Percentiles rank a stretch among this genome's conserved stretches.
phyloP scores from a whole-genome alignment of 2,329 filamentous ascomycete species.

The Fusarium sp. region DNA sequence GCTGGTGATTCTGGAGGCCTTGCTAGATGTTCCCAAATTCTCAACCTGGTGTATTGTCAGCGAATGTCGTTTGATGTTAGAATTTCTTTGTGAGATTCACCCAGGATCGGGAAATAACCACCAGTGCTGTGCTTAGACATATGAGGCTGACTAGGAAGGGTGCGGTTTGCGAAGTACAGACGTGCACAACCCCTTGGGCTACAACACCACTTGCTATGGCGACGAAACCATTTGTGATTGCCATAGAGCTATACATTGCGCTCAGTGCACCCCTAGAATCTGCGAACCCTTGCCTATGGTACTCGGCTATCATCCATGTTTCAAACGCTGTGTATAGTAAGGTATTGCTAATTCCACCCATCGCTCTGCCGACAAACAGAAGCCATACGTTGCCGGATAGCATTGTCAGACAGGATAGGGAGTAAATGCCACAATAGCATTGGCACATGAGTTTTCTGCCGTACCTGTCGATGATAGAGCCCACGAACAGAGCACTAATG shows the following conservation, averaged over 20 bases:
- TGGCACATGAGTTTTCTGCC: background rate
- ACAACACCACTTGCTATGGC: rapidly evolving
- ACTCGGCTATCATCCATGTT: background rate
- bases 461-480: background rate
- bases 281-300: background rate
- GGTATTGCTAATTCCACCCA: background rate
- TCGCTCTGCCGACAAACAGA: background rate
- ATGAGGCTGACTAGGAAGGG: background rate
- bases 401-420: background rate
- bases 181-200: background rate
- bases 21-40: too few species aligned
- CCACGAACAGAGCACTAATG: background rate
- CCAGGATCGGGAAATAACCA: background rate
- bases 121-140: background rate
- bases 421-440: background rate
- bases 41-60: too few species aligned
- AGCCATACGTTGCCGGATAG: rapidly evolving
- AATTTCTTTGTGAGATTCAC: too few species aligned
- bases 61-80: too few species aligned
- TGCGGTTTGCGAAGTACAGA: background rate
- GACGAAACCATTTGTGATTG: background rate
- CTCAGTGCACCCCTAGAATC: background rate
- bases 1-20: too few species aligned
- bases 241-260: background rate
- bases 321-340: background rate